These are phyloP conservation scores for Karstenula rhodostoma DNA, from an alignment of 2,329 filamentous ascomycete species.

Conservation along the genomic window DNA sequence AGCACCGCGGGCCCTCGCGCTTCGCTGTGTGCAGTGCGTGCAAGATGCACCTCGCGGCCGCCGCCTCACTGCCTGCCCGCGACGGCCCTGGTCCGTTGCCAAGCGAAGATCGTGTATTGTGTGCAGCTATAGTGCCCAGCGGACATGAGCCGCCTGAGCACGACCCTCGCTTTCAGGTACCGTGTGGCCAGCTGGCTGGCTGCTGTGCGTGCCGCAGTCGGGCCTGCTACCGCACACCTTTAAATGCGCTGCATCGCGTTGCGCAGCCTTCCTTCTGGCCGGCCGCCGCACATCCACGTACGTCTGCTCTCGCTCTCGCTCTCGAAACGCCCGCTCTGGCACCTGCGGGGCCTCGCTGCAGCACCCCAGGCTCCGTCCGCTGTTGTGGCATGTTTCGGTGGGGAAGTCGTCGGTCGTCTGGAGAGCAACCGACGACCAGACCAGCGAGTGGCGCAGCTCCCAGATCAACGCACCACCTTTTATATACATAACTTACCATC, in stretches of 20 bases:
- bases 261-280: no score
- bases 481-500: no score
- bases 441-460: no score
- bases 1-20: neutral
- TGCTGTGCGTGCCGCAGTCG: neutral
- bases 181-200: constrained; percentile 8
- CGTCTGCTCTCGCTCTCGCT: neutral
- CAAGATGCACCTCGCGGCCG: neutral
- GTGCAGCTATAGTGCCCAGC: constrained; percentile 30
- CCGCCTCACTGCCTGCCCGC: constrained; percentile 9
- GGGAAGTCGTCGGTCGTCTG: neutral
- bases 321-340: constrained; percentile 1
- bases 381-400: neutral
- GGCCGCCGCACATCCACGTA: neutral
- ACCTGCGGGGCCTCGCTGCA: neutral
- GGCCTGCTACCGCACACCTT: neutral
- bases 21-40: no score
- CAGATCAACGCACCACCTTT: no score
- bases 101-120: constrained; percentile 36
- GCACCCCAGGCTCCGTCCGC: neutral
- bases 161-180: constrained; percentile 31
- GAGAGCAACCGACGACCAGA: neutral
- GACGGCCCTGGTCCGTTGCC: constrained; percentile 30
- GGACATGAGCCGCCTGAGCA: constrained; percentile 23
- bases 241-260: neutral